A percentile compares a stretch with the other conserved stretches of the same genome.
Evolutionary conservation across 2,329 filamentous ascomycete genomes (phyloP).

Genomic region (Nothopassalora personata): DNA sequence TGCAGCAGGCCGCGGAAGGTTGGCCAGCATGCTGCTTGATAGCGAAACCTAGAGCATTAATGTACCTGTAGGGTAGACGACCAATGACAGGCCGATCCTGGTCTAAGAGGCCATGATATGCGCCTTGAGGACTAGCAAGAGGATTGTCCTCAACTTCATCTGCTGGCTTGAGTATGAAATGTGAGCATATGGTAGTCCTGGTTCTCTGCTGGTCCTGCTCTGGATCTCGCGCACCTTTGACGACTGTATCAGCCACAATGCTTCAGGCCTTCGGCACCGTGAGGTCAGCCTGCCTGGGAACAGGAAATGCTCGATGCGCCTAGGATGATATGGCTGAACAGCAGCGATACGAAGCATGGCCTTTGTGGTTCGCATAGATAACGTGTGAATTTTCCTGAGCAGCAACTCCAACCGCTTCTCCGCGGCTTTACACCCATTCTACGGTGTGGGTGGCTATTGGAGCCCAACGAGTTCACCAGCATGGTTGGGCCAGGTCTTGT

Average conservation of each 20-base stretch:
- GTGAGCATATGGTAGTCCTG: not conserved
- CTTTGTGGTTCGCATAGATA: not conserved
- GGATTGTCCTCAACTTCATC: conserved; percentile 9
- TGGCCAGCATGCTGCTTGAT: conserved; percentile 1
- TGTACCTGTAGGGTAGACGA: not conserved
- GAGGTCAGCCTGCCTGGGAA: not conserved
- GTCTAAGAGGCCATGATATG: conserved; percentile 5
- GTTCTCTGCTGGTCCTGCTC: not conserved
- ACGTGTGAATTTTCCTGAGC: not conserved
- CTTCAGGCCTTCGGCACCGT: not conserved
- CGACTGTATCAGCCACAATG: too few relatives aligned
- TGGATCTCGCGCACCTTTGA: not conserved
- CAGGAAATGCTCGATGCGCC: not conserved
- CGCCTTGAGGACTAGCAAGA: conserved; percentile 1
- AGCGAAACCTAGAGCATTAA: not conserved
- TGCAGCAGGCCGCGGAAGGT: not conserved
- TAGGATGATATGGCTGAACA: not conserved
- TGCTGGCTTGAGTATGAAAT: conserved; percentile 3
- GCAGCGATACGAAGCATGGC: not conserved
- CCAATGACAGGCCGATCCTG: conserved; percentile 12
- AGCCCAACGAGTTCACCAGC: not conserved
- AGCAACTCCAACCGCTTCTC: not conserved
- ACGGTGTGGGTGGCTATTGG: not conserved
- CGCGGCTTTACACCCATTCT: not conserved
- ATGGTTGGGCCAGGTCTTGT: not conserved